A percentile compares a stretch with the other conserved stretches of the same genome.
Evolutionary conservation across 1,284 basidiomycete species (phyloP).

Genomic region (Cryptococcus floricola): DNA sequence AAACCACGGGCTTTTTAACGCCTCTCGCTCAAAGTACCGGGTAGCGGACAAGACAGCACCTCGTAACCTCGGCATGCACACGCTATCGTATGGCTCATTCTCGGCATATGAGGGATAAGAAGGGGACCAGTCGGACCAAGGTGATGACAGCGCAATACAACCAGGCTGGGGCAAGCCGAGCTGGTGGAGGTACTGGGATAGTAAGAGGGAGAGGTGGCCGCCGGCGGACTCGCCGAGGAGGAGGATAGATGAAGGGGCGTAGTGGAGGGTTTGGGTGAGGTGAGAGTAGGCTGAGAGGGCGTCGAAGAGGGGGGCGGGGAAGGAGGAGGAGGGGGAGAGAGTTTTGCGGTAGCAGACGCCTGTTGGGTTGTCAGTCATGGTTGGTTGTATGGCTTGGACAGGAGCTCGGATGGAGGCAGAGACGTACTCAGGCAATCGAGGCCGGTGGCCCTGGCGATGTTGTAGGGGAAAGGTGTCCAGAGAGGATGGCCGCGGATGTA

Average conservation of each 20-base stretch:
- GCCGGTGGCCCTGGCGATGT: constrained; percentile 11
- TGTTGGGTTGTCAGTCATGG: background rate
- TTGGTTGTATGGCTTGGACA: background rate
- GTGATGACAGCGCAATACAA: constrained; percentile 56
- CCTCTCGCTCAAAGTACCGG: constrained; percentile 14
- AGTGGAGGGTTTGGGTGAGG: constrained; percentile 50
- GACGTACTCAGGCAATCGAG: constrained; percentile 16
- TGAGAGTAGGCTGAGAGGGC: constrained; percentile 59
- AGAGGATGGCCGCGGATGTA: constrained; percentile 28
- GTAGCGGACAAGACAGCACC: constrained; percentile 12
- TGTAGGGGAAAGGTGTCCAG: constrained; percentile 14
- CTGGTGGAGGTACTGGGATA: constrained; percentile 16
- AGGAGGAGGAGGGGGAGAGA: constrained; percentile 36
- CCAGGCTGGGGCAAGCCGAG: constrained; percentile 53
- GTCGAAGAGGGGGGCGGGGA: constrained; percentile 61
- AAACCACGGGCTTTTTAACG: constrained; percentile 15
- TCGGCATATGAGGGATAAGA: constrained; percentile 15
- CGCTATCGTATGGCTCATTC: constrained; percentile 12
- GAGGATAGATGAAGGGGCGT: constrained; percentile 55
- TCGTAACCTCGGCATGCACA: constrained; percentile 8
- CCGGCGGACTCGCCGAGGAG: constrained; percentile 65
- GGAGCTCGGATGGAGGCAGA: background rate
- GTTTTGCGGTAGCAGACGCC: constrained; percentile 26
- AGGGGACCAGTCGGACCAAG: constrained; percentile 55
- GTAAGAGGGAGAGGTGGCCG: constrained; percentile 59